A percentile compares a stretch with the other conserved stretches of the same genome.
Conservation (phyloP, 331 rosid species). For the Cydonia oblonga region DNA sequence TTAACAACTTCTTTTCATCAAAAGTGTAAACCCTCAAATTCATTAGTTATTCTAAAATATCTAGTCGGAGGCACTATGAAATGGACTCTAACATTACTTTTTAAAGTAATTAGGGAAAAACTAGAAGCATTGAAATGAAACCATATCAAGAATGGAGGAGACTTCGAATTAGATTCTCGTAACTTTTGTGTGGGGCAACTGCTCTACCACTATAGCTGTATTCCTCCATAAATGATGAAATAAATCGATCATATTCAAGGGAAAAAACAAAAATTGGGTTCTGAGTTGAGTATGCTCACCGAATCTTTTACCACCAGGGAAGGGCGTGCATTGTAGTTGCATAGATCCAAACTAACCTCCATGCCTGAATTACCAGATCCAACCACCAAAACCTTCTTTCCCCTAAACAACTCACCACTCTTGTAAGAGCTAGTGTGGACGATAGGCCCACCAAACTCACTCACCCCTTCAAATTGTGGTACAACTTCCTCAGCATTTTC, state of each 20-base stretch:
- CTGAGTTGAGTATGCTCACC: constrained; percentile 30
- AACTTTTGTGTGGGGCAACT: not conserved
- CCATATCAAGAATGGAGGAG: not conserved
- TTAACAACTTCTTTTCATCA: not conserved
- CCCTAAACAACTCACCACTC: constrained; percentile 53
- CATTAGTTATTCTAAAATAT: no score
- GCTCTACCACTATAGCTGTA: not conserved
- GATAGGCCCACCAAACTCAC: constrained; percentile 47
- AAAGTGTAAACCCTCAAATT: not conserved
- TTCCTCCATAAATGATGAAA: not conserved
- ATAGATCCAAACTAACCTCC: constrained; percentile 89
- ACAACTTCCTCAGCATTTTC: constrained; percentile 65
- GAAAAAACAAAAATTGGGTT: not conserved
- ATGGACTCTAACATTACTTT: not conserved
- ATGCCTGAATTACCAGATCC: constrained; percentile 97
- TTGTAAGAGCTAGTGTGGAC: constrained; percentile 63
- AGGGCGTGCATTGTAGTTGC: constrained; percentile 67
- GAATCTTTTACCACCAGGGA: constrained; percentile 69
- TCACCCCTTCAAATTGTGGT: constrained; percentile 62
- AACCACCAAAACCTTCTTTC: constrained; percentile 72
- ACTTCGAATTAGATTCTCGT: not conserved
- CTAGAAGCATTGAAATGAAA: not conserved
- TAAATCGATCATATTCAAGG: not conserved
- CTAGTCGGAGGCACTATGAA: not conserved
- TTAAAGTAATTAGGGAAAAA: not conserved